Conservation (phyloP, 2,329 filamentous ascomycete genomes). For the Aspergillus sp. region DNA sequence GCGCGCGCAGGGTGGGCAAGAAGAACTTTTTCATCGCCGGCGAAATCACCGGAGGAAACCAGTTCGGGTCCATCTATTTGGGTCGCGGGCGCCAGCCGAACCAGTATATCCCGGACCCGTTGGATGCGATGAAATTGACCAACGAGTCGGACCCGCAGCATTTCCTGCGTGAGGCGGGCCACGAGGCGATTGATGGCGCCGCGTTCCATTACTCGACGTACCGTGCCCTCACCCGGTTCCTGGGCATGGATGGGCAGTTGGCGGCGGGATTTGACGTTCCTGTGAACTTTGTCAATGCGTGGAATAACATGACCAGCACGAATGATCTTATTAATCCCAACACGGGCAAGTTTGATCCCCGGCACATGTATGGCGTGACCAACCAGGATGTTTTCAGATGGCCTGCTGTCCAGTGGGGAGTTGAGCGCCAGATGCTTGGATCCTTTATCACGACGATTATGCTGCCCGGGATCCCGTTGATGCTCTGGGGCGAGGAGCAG, state of each 20-base stretch:
- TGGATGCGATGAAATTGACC: constrained; percentile 54
- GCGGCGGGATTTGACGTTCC: constrained; percentile 58
- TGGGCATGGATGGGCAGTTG: constrained; percentile 63
- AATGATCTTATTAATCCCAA: constrained; percentile 66
- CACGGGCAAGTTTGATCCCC: constrained; percentile 64
- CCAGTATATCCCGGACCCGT: constrained; percentile 50
- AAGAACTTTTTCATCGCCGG: constrained; percentile 67
- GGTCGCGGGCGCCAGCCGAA: constrained; percentile 64
- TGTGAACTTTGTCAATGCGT: constrained; percentile 59
- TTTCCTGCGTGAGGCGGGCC: constrained; percentile 58
- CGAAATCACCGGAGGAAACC: constrained; percentile 68
- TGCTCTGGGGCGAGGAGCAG: constrained; percentile 71
- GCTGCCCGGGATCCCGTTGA: constrained; percentile 63
- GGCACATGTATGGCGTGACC: constrained; percentile 67
- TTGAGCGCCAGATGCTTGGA: constrained; percentile 61
- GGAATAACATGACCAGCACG: constrained; percentile 60
- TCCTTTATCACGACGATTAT: constrained; percentile 63
- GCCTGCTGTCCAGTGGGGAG: constrained; percentile 62
- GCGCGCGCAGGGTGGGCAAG: constrained; percentile 61
- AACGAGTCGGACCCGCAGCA: constrained; percentile 48
- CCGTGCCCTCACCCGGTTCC: constrained; percentile 62
- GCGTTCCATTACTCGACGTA: constrained; percentile 69
- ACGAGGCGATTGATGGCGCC: constrained; percentile 61
- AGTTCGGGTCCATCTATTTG: constrained; percentile 63
- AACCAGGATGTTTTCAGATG: constrained; percentile 71